Conservation (phyloP, 345 rosid genomes). For the Eucalyptus globulus region DNA sequence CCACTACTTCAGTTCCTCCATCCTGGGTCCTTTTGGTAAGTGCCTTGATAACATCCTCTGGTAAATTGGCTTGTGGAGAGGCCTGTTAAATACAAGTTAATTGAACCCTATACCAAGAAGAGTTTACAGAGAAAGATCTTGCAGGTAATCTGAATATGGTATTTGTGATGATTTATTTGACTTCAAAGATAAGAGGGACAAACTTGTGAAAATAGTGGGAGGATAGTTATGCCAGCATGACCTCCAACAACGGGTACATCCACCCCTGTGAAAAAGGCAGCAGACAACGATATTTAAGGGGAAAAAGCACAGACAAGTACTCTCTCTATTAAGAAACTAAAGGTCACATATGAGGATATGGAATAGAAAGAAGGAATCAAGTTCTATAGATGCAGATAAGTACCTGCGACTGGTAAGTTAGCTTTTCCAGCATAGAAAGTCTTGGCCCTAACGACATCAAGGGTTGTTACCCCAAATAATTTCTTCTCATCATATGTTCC, state of each 20-base stretch:
- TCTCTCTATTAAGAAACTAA: not conserved
- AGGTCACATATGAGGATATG: not conserved
- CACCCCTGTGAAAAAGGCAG: constrained; percentile 28
- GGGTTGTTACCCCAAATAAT: constrained; percentile 63
- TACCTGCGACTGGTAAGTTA: constrained; percentile 35
- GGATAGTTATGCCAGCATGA: constrained; percentile 77
- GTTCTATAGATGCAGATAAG: not conserved
- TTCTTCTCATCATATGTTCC: constrained; percentile 58
- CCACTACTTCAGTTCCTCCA: constrained; percentile 88
- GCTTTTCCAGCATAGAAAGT: constrained; percentile 75
- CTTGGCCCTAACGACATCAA: constrained; percentile 71
- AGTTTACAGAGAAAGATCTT: not conserved
- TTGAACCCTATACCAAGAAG: not conserved
- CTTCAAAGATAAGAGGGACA: not conserved
- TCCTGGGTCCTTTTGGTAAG: constrained; percentile 87
- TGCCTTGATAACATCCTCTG: constrained; percentile 43
- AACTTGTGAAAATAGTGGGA: constrained; percentile 80
- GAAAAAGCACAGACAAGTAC: accelerated
- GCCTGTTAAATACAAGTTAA: constrained; percentile 26
- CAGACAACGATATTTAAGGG: not conserved
- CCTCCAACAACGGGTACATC: constrained; percentile 86
- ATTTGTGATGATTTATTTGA: not conserved
- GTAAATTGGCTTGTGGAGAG: constrained; percentile 59
- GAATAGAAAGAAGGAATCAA: not conserved
- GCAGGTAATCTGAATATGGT: not conserved